These are phyloP conservation scores for Russula abietina DNA, from an alignment of 768 basidiomycete genomes.

Conservation along the genomic window DNA sequence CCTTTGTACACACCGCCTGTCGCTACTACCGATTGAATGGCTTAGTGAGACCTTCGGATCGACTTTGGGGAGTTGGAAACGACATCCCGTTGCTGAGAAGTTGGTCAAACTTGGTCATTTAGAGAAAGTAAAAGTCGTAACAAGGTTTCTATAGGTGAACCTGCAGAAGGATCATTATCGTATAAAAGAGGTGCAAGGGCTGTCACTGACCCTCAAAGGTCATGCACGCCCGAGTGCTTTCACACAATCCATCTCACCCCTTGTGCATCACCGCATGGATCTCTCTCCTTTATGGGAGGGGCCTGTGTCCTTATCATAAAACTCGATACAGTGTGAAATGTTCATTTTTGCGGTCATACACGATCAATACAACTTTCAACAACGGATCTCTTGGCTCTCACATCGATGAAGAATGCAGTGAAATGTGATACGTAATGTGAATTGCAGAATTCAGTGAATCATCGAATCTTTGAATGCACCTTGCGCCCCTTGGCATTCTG, in stretches of 20 bases:
- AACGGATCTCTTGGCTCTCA: constrained; percentile 45
- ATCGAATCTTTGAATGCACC: constrained; percentile 80
- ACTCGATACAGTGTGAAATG: background rate
- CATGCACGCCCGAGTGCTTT: constrained; percentile 28
- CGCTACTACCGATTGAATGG: constrained; percentile 89
- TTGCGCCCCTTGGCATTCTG: constrained; percentile 72
- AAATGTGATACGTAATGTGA: constrained; percentile 80
- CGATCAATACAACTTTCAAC: constrained; percentile 42
- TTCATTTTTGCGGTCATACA: constrained; percentile 16
- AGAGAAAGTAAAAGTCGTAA: constrained; percentile 58
- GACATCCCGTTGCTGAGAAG: constrained; percentile 48
- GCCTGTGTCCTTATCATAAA: no score
- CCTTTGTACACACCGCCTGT: constrained; percentile 88
- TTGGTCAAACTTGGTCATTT: constrained; percentile 27
- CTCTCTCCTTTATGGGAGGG: no score
- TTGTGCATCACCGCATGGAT: constrained; percentile 36
- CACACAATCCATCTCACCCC: constrained; percentile 37
- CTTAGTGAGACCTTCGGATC: constrained; percentile 83
- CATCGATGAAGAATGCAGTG: constrained; percentile 39
- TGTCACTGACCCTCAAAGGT: constrained; percentile 21
- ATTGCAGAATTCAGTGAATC: constrained; percentile 61
- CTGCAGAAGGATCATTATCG: constrained; percentile 72
- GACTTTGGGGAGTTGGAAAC: constrained; percentile 34
- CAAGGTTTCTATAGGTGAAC: constrained; percentile 80
- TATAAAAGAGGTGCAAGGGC: constrained; percentile 31